Base-by-base conservation (phyloP, 2,329 filamentous ascomycete species). In the Ascochyta fabae region DNA sequence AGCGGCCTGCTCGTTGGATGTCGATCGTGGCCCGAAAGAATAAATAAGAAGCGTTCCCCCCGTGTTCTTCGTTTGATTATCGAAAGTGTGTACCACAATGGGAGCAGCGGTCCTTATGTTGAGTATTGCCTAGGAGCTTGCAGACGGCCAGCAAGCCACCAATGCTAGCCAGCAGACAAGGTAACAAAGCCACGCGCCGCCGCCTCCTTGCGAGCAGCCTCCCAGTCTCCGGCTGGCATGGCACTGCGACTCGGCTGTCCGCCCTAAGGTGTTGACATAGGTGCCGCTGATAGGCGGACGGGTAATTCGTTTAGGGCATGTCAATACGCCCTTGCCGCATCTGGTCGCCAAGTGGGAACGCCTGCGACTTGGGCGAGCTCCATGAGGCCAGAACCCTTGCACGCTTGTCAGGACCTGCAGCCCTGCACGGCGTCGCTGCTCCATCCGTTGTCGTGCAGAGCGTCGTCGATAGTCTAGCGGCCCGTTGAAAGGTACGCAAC, bases 101-200 rank as follows among this genome's bases (percentile, higher is more conserved):
- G 65, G 67, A 66, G 41, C 48, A 62, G 58, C 58, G 50, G 57
- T 61, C 62, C 68, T 70, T 70, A 70, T 69, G 68, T 62, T 62
- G 55, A 54, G 59, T 60, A 61, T 56, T 49, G 64, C 61, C 63
- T 61, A 64, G 56, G 56, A 51, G 56, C 55, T 58, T 61, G 60
- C 61, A 38, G 42, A 56, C 7, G 10, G 27, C 27, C 27, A 29
- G 7, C 27, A 29, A 69, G 66, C 65, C 68, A 67, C 66, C 55
- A 58, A 48, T 56, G 53, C 53, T 38, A 48, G 42, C 48, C 48
- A 51, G 43, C 47, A 51, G 53, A 27, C 48, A 64, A 65, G 62
- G 61, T 58, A 68, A 68, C 65, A 64, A 65, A 61, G 70, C 66
- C 67, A 69, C 56, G 56, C 61, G 56, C 45, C 61, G 56, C 45